Conservation (phyloP, 352 stramenopile species). For the Thraustochytrium sp. region DNA sequence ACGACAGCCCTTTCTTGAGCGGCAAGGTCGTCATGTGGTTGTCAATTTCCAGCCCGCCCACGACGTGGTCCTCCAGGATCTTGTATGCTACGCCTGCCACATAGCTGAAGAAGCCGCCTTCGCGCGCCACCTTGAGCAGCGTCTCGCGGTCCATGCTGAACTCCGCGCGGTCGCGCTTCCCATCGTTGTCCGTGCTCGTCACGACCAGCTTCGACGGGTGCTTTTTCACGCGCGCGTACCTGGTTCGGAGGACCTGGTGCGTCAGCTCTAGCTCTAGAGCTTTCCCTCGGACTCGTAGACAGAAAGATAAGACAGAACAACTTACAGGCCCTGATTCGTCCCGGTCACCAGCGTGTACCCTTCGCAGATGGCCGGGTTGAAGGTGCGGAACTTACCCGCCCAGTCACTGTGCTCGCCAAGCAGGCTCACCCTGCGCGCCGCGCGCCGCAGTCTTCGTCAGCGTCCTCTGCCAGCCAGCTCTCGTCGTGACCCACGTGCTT, state of each 20-base stretch:
- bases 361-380: neutral
- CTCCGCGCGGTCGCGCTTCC: neutral
- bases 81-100: conserved; percentile 49
- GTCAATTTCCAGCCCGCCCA: conserved; percentile 49
- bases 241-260: no score
- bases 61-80: conserved; percentile 43
- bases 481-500: neutral
- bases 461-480: neutral
- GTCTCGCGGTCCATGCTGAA: conserved; percentile 39
- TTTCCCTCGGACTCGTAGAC: no score
- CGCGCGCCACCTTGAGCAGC: neutral
- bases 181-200: conserved; percentile 35
- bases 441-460: neutral
- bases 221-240: neutral
- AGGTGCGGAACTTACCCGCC: conserved; percentile 14
- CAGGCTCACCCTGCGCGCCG: neutral
- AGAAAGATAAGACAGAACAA: no score
- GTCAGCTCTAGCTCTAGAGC: no score
- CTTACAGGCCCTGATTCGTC: conserved; percentile 16
- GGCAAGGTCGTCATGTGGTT: conserved; percentile 54
- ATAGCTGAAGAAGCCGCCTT: conserved; percentile 49
- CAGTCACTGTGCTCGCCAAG: conserved; percentile 35
- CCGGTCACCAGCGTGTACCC: conserved; percentile 21
- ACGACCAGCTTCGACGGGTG: conserved; percentile 31
- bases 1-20: conserved; percentile 54